A percentile compares a stretch with the other conserved stretches of the same genome.
phyloP scores from a whole-genome alignment of 2,329 filamentous ascomycete genomes.

The Claviceps africana region DNA sequence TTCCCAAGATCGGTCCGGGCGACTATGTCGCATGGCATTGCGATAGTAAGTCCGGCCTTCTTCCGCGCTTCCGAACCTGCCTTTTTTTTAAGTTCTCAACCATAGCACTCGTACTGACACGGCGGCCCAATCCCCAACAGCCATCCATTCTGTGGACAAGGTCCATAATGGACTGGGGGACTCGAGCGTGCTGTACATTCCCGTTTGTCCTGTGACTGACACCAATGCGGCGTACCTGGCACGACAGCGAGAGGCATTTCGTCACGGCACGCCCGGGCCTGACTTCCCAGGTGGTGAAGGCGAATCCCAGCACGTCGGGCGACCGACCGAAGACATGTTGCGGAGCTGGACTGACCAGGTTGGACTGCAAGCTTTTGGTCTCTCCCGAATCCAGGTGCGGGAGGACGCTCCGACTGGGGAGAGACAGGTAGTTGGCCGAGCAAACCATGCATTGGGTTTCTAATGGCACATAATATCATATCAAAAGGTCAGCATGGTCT shows the following conservation, averaged over 20 bases:
- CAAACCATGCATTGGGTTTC: conserved; percentile 33
- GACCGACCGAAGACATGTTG: conserved; percentile 28
- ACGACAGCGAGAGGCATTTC: conserved; percentile 57
- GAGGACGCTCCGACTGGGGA: conserved; percentile 20
- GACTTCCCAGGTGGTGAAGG: conserved; percentile 62
- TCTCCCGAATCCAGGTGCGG: conserved; percentile 22
- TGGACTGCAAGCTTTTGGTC: conserved; percentile 31
- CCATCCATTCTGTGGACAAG: conserved; percentile 72
- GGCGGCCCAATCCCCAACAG: conserved; percentile 12
- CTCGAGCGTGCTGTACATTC: conserved; percentile 80
- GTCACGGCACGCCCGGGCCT: conserved; percentile 50
- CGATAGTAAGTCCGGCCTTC: conserved; percentile 34
- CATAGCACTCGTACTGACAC: background rate
- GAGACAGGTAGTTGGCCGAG: conserved; percentile 21
- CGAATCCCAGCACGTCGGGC: conserved; percentile 39
- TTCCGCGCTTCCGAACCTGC: background rate
- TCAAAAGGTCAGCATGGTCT: background rate
- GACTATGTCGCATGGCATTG: conserved; percentile 81
- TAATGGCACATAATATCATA: conserved; percentile 2
- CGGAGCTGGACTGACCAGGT: conserved; percentile 16
- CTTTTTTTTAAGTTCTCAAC: background rate
- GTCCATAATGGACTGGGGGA: conserved; percentile 58
- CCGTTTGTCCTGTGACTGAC: conserved; percentile 67
- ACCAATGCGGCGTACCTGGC: conserved; percentile 57
- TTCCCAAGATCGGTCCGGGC: conserved; percentile 55